phyloP scores from a whole-genome alignment of 768 basidiomycete genomes.

The Termitomyces sp. region DNA sequence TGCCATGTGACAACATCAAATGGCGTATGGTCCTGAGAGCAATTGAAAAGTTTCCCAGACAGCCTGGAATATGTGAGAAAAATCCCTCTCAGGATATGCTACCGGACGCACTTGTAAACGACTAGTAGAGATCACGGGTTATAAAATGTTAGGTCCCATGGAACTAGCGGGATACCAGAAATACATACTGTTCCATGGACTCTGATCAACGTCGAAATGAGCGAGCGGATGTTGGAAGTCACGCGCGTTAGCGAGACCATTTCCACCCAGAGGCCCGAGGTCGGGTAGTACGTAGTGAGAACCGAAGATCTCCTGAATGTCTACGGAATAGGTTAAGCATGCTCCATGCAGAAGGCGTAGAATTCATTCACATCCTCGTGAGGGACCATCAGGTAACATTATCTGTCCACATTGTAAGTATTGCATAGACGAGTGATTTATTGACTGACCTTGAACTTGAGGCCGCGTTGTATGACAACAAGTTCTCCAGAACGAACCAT shows the following conservation, averaged over 20 bases:
- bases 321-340: constrained; percentile 22
- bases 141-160: neutral
- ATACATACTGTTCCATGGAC: constrained; percentile 49
- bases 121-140: constrained; percentile 21
- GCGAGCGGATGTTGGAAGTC: constrained; percentile 68
- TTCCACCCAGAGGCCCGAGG: constrained; percentile 60
- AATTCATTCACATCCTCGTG: constrained; percentile 50
- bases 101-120: constrained; percentile 41
- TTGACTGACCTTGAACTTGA: constrained; percentile 55
- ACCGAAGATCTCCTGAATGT: constrained; percentile 63
- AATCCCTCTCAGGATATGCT: neutral
- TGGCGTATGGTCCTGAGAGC: constrained; percentile 59
- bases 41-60: constrained; percentile 48
- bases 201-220: constrained; percentile 62
- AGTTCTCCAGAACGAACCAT: constrained; percentile 66
- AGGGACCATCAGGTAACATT: constrained; percentile 52
- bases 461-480: constrained; percentile 60
- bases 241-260: constrained; percentile 61
- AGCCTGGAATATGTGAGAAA: constrained; percentile 31
- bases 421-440: neutral
- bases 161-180: neutral
- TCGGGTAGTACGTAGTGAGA: constrained; percentile 61
- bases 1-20: constrained; percentile 75
- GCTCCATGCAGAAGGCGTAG: too few relatives aligned
- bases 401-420: constrained; percentile 26